phyloP scores from a whole-genome alignment of 2,329 filamentous ascomycete species.

The Stachybotrys chlorohalonatus region DNA sequence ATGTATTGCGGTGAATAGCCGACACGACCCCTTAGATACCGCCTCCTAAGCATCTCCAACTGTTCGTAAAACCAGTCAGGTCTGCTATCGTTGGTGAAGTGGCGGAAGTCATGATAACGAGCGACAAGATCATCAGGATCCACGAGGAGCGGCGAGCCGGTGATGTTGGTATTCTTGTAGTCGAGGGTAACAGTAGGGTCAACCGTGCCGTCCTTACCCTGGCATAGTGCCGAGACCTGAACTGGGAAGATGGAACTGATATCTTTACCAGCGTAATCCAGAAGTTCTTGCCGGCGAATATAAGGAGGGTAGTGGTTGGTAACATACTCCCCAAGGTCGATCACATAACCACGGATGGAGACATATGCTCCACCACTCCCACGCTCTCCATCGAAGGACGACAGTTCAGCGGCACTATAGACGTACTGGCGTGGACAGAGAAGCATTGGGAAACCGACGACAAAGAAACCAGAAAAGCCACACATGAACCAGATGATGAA shows the following conservation, averaged over 20 bases:
- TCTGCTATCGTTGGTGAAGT: slow-evolving; percentile 69
- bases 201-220: slow-evolving; percentile 57
- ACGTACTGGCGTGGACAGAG: slow-evolving; percentile 91
- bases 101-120: slow-evolving; percentile 88
- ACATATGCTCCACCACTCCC: slow-evolving; percentile 54
- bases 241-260: slow-evolving; percentile 86
- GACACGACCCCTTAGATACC: slow-evolving; percentile 79
- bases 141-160: slow-evolving; percentile 56
- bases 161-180: slow-evolving; percentile 70
- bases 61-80: slow-evolving; percentile 91
- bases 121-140: slow-evolving; percentile 62
- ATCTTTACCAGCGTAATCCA: slow-evolving; percentile 79
- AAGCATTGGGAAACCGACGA: slow-evolving; percentile 75
- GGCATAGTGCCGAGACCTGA: slow-evolving; percentile 86
- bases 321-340: slow-evolving; percentile 68
- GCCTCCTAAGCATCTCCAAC: slow-evolving; percentile 66
- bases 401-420: slow-evolving; percentile 69
- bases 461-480: slow-evolving; percentile 72
- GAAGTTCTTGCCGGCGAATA: slow-evolving; percentile 49
- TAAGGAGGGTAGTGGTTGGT: slow-evolving; percentile 62
- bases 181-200: slow-evolving; percentile 72
- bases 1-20: slow-evolving; percentile 78
- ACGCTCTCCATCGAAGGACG: slow-evolving; percentile 62
- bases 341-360: slow-evolving; percentile 81
- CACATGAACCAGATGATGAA: slow-evolving; percentile 91